Evolutionary conservation across 208 protist species (phyloP).

Genomic region (Trichomonas gallinae): DNA sequence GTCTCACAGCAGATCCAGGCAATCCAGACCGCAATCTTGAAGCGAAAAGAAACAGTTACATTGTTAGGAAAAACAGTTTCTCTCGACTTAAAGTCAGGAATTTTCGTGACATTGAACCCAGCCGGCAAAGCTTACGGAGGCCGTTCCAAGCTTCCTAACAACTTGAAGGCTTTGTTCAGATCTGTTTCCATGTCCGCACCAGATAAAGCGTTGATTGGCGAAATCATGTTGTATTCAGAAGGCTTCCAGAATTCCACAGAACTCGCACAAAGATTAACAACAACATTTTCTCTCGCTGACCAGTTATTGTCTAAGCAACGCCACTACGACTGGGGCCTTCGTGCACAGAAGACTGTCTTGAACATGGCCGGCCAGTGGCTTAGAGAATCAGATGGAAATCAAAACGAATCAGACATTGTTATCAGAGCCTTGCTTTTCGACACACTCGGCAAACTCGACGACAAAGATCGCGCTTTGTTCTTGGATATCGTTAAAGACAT

Average conservation of each 20-base stretch:
- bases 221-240: conserved; percentile 87
- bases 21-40: conserved; percentile 85
- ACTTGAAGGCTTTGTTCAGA: conserved; percentile 92
- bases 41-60: conserved; percentile 54
- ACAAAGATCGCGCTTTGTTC: conserved; percentile 88
- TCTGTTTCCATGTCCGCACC: conserved; percentile 87
- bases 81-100: conserved; percentile 72
- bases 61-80: conserved; percentile 60
- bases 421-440: conserved; percentile 85
- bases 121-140: conserved; percentile 91
- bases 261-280: conserved; percentile 74
- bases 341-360: conserved; percentile 85
- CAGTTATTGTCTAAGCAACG: conserved; percentile 81
- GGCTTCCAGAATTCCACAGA: conserved; percentile 78
- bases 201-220: conserved; percentile 86
- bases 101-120: conserved; percentile 94
- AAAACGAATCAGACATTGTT: conserved; percentile 65
- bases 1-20: conserved; percentile 95
- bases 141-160: conserved; percentile 89
- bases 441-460: conserved; percentile 88
- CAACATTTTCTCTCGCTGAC: conserved; percentile 69
- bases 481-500: conserved; percentile 73
- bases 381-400: background rate
- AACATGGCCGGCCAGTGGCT: background rate
- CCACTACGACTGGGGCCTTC: conserved; percentile 95